A percentile compares a stretch with the other conserved stretches of the same genome.
Evolutionary conservation across 495 filamentous ascomycete species (phyloP).

Genomic region (Neohortaea acidophila): DNA sequence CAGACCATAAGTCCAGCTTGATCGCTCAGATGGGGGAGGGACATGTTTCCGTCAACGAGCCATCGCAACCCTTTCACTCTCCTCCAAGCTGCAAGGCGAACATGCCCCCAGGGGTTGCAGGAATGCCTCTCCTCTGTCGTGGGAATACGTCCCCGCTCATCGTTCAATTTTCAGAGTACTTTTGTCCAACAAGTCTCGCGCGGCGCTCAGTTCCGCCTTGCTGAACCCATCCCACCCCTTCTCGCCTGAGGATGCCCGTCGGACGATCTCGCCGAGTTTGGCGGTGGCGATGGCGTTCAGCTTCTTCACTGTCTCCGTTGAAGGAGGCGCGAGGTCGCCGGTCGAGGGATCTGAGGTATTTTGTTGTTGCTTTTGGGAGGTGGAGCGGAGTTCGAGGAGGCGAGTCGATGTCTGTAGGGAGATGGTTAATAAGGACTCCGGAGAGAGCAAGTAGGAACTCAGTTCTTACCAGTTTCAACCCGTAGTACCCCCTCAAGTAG

Average conservation of each 20-base stretch:
- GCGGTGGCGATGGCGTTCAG: conserved; percentile 58
- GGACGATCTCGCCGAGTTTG: conserved; percentile 62
- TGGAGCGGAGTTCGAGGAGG: conserved; percentile 19
- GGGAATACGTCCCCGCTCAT: conserved; percentile 6
- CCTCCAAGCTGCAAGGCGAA: no score
- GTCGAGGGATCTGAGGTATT: conserved; percentile 20
- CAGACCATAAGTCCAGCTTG: no score
- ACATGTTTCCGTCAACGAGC: no score
- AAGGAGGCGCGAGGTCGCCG: conserved; percentile 23
- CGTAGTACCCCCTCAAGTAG: conserved; percentile 85
- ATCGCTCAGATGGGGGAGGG: no score
- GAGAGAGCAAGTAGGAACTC: conserved; percentile 11
- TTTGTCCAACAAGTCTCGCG: conserved; percentile 51
- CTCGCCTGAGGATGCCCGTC: conserved; percentile 41
- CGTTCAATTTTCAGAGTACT: conserved; percentile 23
- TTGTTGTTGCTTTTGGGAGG: conserved; percentile 13
- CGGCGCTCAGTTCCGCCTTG: conserved; percentile 60
- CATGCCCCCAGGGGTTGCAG: background rate
- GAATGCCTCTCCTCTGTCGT: background rate
- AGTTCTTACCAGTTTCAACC: conserved; percentile 64
- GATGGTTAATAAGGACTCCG: background rate
- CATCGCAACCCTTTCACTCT: no score
- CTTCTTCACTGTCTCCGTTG: conserved; percentile 41
- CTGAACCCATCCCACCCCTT: conserved; percentile 58
- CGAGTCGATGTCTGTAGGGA: conserved; percentile 11